phyloP scores from a whole-genome alignment of 352 stramenopile genomes.

The Aphanomyces stellatus region DNA sequence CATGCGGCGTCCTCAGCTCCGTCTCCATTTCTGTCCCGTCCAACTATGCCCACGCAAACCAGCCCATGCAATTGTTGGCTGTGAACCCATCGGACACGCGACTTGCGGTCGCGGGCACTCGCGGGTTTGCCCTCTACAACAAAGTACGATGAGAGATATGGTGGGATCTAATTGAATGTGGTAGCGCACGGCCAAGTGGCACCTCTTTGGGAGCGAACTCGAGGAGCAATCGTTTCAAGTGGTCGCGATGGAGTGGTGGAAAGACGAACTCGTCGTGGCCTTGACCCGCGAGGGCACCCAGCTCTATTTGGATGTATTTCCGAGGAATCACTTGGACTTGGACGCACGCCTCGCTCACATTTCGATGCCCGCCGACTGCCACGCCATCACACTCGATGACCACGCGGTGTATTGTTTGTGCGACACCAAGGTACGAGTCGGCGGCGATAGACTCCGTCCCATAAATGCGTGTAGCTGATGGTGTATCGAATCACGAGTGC shows the following conservation, averaged over 20 bases:
- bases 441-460: background rate
- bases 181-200: conserved; percentile 53
- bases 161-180: background rate
- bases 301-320: conserved; percentile 59
- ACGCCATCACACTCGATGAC: conserved; percentile 2
- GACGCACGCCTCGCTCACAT: conserved; percentile 23
- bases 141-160: background rate
- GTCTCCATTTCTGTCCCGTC: background rate
- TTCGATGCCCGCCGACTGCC: background rate
- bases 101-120: conserved; percentile 56
- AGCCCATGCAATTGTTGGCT: conserved; percentile 40
- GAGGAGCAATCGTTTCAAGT: conserved; percentile 71
- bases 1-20: conserved; percentile 11
- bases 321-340: conserved; percentile 66
- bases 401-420: conserved; percentile 49
- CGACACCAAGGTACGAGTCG: conserved; percentile 17
- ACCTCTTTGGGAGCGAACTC: conserved; percentile 77
- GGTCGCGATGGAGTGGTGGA: conserved; percentile 52
- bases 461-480: conserved; percentile 34
- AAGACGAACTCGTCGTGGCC: conserved; percentile 53
- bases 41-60: conserved; percentile 9
- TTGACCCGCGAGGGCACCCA: conserved; percentile 46
- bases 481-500: conserved; percentile 3
- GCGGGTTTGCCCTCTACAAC: conserved; percentile 69
- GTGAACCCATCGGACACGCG: conserved; percentile 47